Base-by-base conservation (phyloP, 192 early-diverging fungal genomes). In the Dissophora globulifera region DNA sequence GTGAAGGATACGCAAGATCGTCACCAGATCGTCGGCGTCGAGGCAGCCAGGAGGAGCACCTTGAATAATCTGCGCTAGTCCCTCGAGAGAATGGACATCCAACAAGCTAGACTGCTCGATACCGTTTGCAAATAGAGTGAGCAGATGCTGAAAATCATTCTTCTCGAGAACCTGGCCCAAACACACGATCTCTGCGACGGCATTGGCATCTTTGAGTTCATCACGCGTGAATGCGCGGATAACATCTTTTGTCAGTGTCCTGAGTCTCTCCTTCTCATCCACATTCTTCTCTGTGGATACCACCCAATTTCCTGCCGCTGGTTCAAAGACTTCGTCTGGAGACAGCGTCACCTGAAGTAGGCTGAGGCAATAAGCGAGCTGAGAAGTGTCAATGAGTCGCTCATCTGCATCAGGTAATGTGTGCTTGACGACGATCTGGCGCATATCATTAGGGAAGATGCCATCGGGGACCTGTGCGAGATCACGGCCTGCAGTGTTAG, bases 11-110 rank as follows among this genome's bases (percentile, higher is more conserved):
- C 16, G 10, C 58, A 59, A 9, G 5, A 59, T 59, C 35, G 46
- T 29, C 10, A 47, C 43, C 43, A 59, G 45, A 32, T 59, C 58
- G 32, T 59, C 45, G 17, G 17, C 11, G 26, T 59, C 26, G 29
- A 59, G 8, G 43, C 32, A 15, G 12, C 29, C 58, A 13, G 26
- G 58, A 4, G 25, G 3, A 17, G 58, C 42, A 17, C 30, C 2
- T 31, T 32, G 42, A 2, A 59, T 17, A 25, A 59, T 8, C 27
- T 29, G 43, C 3, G 42, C 58, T 26, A 59, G 43, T 23, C 58
- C 58, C 19, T 59, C 45, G 41, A 59, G 8, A 2, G 20, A 2
- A 45, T 25, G 23, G 35, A 30, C 15, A 2, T 48, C 43, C 58
- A 48, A 31, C 17, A 48, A 31, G 25, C 13, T 38, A 38, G 35